These are phyloP conservation scores for Physcia stellaris DNA, from an alignment of 495 filamentous ascomycete genomes.

Conservation along the genomic window DNA sequence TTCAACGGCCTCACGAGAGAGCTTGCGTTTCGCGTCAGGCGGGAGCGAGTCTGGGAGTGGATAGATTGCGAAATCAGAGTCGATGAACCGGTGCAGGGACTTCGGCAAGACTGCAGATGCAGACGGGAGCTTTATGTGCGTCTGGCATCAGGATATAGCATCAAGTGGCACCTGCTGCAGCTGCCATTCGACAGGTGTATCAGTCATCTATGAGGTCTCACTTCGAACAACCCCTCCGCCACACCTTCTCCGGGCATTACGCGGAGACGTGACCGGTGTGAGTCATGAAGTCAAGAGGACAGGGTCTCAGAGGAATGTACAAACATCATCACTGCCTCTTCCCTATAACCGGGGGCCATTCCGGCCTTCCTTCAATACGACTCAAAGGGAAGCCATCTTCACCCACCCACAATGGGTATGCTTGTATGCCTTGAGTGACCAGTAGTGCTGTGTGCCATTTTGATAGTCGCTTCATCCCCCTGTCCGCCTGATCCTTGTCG, in stretches of 20 bases:
- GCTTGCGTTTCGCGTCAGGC: slow-evolving; percentile 5
- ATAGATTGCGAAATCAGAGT: too few species aligned
- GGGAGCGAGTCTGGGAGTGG: slow-evolving; percentile 2
- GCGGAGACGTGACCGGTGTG: neutral
- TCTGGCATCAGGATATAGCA: neutral
- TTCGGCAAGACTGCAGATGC: neutral
- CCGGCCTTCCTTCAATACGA: too few species aligned
- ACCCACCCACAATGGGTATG: too few species aligned
- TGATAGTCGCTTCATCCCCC: too few species aligned
- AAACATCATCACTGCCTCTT: too few species aligned
- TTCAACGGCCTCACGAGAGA: too few species aligned
- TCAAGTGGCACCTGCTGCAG: slow-evolving; percentile 4
- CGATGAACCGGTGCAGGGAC: neutral
- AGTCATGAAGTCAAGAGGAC: slow-evolving; percentile 5
- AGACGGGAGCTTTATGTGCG: neutral
- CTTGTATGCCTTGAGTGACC: too few species aligned
- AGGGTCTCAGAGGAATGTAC: neutral
- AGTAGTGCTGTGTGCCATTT: too few species aligned
- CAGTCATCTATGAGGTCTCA: neutral
- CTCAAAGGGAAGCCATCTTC: too few species aligned
- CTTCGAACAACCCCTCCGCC: neutral
- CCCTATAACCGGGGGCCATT: too few species aligned
- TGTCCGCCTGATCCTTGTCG: too few species aligned
- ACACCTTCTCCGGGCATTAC: neutral
- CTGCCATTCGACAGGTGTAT: slow-evolving; percentile 1